Conservation (phyloP, 108 stramenopile genomes). For the Aurantiochytrium sp. region DNA sequence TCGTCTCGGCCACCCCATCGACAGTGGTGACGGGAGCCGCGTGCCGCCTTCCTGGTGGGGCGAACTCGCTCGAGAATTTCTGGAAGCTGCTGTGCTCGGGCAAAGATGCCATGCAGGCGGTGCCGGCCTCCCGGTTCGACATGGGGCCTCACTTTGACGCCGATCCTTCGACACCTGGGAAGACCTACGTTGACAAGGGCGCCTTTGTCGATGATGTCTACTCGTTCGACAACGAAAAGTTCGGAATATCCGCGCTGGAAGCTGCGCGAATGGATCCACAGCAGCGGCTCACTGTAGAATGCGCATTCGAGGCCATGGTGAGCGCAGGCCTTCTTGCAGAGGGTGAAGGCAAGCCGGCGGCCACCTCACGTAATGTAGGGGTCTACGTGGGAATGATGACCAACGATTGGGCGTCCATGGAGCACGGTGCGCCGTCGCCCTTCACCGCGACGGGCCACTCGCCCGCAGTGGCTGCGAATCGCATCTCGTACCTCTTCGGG, state of each 20-base stretch:
- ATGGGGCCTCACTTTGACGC: neutral
- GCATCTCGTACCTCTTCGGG: slow-evolving; percentile 23
- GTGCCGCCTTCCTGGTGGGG: neutral
- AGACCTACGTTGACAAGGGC: neutral
- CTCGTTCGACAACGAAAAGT: neutral
- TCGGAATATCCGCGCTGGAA: neutral
- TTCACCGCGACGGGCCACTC: slow-evolving; percentile 19
- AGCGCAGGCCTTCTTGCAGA: neutral
- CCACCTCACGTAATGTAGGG: no score
- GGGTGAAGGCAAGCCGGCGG: no score
- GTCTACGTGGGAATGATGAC: neutral
- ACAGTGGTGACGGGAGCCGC: neutral
- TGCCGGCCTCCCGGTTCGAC: neutral
- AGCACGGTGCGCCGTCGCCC: neutral
- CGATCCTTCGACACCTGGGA: neutral
- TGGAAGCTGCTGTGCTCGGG: neutral
- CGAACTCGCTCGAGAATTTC: neutral
- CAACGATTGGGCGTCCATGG: slow-evolving; percentile 36
- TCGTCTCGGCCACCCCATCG: no score
- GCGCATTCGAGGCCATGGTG: neutral
- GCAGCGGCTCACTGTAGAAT: neutral
- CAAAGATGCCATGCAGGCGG: neutral
- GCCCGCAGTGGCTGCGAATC: slow-evolving; percentile 24
- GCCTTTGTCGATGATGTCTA: neutral
- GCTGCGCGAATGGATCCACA: slow-evolving; percentile 17